phyloP scores from a whole-genome alignment of 441 rosid species.

The Syzygium syzygioides region DNA sequence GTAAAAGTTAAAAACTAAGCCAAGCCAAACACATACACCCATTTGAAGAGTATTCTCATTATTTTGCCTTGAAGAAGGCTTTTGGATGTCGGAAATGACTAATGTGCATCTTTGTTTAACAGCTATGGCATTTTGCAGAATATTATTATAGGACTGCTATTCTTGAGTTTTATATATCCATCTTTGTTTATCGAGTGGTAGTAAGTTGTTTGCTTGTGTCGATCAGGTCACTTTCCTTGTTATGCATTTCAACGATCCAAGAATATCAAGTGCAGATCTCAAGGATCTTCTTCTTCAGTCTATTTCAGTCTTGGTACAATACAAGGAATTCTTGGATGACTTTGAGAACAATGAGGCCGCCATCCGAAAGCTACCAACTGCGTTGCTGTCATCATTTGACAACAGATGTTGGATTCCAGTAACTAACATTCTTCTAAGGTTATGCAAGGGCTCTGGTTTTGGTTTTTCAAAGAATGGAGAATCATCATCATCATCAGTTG shows the following conservation, averaged over 20 bases:
- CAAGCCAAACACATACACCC: background rate
- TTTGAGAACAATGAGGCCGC: conserved; percentile 93
- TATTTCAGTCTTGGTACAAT: conserved; percentile 86
- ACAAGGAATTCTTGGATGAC: conserved; percentile 76
- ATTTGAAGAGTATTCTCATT: background rate
- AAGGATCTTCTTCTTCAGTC: conserved; percentile 98
- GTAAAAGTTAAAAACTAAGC: background rate
- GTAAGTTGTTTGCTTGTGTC: conserved; percentile 6
- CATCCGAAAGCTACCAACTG: conserved; percentile 66
- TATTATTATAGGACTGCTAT: background rate
- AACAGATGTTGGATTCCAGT: conserved; percentile 96
- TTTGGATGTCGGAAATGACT: background rate
- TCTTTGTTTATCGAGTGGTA: background rate
- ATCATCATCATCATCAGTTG: conserved; percentile 70
- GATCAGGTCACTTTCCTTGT: conserved; percentile 84
- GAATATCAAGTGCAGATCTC: conserved; percentile 86
- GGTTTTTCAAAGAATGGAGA: conserved; percentile 86
- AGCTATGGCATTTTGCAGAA: background rate
- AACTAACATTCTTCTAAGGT: conserved; percentile 82
- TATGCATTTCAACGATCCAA: conserved; percentile 83
- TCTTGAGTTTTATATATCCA: background rate
- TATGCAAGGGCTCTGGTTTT: conserved; percentile 84
- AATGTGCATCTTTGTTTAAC: background rate
- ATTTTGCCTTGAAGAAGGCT: background rate
- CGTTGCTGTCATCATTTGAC: conserved; percentile 86